Evolutionary conservation across 1,284 basidiomycete genomes (phyloP), one percentile per base, ranked within the genome.

Genomic region (Quambalaria eucalypti): DNA sequence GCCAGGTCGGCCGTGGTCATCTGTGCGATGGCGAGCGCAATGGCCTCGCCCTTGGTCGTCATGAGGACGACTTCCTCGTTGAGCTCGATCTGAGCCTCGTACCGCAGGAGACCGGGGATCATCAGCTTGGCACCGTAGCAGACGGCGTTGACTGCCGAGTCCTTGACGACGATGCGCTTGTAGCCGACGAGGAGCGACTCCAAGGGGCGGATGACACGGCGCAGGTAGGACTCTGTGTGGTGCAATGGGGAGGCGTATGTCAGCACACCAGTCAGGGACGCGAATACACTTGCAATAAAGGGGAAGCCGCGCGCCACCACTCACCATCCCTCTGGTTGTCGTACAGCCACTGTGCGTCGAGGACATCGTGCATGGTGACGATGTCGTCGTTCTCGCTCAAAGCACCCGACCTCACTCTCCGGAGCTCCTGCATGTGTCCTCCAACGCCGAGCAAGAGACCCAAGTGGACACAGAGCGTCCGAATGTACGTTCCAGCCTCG

Each of bases 61-160:
- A 99, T 99, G 63, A 99, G 81, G 47, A 99, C 93, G 48, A 99
- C 87, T 78, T 99, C 95, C 78, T 99, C 95, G 76, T 93, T 84
- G 51, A 96, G 79, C 69, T 90, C 85, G 65, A 99, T 99, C 76
- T 93, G 92, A 46, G 86, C 84, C 78, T 98, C 92, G 77, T 97
- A 99, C 65, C 95, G 88, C 54, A 99, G 81, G 47, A 99, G 82
- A 78, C 95, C 95, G 60, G 95, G 95, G 69, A 99, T 92, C 95
- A 99, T 99, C 73, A 99, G 85, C 78, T 98, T 97, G 60, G 95
- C 95, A 68, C 95, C 95, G 79, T 99, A 98, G 80, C 95, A 98
- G 58, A 99, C 90, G 57, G 95, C 95, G 74, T 98, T 98, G 72
- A 99, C 93, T 16, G 95, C 93, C 68, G 89, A 92, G 78, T 99